These are phyloP conservation scores for Raphanus raphanistrum DNA, from an alignment of 345 rosid genomes.

Conservation along the genomic window DNA sequence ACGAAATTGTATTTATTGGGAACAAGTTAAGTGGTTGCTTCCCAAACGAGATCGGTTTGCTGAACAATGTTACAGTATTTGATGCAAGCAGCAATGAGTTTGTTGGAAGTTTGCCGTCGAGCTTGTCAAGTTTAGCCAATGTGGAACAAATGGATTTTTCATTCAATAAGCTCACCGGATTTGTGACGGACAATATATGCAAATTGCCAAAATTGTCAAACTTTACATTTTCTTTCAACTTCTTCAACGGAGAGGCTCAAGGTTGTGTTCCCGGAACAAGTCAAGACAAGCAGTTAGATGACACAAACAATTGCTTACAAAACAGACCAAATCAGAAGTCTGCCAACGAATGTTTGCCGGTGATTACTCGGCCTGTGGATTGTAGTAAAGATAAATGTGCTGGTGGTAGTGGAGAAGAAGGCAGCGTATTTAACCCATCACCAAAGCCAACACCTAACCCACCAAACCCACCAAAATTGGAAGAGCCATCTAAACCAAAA, in stretches of 20 bases:
- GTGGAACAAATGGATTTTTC: constrained; percentile 51
- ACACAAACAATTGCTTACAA: constrained; percentile 47
- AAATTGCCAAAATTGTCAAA: constrained; percentile 52
- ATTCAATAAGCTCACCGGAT: constrained; percentile 63
- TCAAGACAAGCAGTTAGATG: constrained; percentile 46
- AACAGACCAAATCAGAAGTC: constrained; percentile 52
- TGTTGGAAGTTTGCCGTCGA: constrained; percentile 49
- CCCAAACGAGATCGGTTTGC: constrained; percentile 59
- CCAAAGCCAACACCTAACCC: constrained; percentile 38
- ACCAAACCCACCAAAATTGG: constrained; percentile 32
- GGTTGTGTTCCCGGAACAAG: constrained; percentile 46
- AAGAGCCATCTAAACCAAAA: constrained; percentile 27
- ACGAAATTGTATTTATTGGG: constrained; percentile 59
- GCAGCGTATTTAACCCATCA: constrained; percentile 21
- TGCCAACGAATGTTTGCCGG: constrained; percentile 40
- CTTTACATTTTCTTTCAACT: constrained; percentile 67
- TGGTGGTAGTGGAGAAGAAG: constrained; percentile 39
- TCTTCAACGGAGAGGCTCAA: constrained; percentile 52
- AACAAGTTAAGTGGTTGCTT: constrained; percentile 74
- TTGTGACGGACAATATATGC: constrained; percentile 55
- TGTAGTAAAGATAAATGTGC: constrained; percentile 48
- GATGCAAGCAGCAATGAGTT: constrained; percentile 60
- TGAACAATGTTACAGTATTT: constrained; percentile 55
- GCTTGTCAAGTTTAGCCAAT: constrained; percentile 41
- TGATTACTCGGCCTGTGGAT: constrained; percentile 51